Base-by-base conservation (phyloP, 345 rosid species). In the Dipteronia sinensis region DNA sequence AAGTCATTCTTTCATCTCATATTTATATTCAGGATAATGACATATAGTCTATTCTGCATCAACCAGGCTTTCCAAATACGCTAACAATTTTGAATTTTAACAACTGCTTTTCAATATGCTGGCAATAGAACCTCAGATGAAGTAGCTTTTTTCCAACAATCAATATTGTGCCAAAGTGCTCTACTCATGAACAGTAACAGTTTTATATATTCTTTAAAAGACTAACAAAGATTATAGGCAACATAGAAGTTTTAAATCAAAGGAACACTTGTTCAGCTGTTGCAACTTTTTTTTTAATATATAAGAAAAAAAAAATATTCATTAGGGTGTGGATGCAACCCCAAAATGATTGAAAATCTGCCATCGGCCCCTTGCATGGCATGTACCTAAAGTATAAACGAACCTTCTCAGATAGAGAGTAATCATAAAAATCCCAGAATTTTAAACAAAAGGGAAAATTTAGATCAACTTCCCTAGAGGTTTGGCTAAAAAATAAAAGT, bases 131-230 rank as follows among this genome's bases (percentile, higher is more conserved):
- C 6, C 38, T 34, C 38, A 34, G 46, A 42, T 42, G 46, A 42
- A 42, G 46, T 42, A 9, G 10, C 46, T 42, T 9, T 42, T 42
- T 42, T 42, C 11, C 46, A 42, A 42, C 46, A 42, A 62, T 6
- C 13, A 62, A 22, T 25, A 62, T 10, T 22, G 65, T 20, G 11
- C 29, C 65, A 61, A 23, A 34, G 4, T 34, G 22, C 23, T 61
- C 15, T 61, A 9, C 29, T 61, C 65, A 61, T 61, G 25, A 61
- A 61, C 65, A 61, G 46, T 42, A 61, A 61, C 65, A 61, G 15
- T 42, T 61, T 11, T 62, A 62, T 23, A 62, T 31, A 66, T 66
- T 66, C 22, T 66, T 66, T 16, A 66, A 66, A 66, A 66, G 22
- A 66, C 49, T 34, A 34, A 34, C 23, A 34, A 17, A 16, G 13